Conservation (phyloP, 2,329 filamentous ascomycete genomes). For the Penicillium sp. region DNA sequence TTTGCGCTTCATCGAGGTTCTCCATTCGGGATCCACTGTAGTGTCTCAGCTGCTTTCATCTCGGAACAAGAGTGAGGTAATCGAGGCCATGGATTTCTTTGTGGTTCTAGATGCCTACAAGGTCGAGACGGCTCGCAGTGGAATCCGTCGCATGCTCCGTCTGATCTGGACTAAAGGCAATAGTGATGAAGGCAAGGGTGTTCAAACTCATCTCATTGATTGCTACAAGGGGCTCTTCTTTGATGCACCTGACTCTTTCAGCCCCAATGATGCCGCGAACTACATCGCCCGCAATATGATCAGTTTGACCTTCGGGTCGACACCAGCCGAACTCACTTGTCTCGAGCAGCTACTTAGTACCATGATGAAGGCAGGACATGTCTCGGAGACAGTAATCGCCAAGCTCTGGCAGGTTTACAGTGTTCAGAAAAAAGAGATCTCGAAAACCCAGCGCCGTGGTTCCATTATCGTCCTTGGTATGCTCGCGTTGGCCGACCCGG, state of each 20-base stretch:
- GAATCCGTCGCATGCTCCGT: conserved; percentile 92
- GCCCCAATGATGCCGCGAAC: conserved; percentile 84
- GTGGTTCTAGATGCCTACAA: conserved; percentile 95
- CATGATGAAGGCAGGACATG: conserved; percentile 93
- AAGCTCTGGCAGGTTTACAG: conserved; percentile 99
- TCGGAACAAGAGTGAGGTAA: conserved; percentile 96
- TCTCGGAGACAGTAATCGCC: conserved; percentile 80
- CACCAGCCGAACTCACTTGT: conserved; percentile 90
- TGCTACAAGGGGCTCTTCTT: conserved; percentile 97
- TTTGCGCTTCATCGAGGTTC: conserved; percentile 85
- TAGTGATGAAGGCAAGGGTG: conserved; percentile 97
- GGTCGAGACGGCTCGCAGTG: conserved; percentile 86
- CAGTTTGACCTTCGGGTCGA: conserved; percentile 92
- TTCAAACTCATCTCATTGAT: conserved; percentile 94
- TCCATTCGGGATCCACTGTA: conserved; percentile 77
- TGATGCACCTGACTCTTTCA: conserved; percentile 86
- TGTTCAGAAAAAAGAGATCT: conserved; percentile 90
- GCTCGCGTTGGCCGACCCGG: conserved; percentile 87
- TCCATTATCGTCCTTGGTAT: conserved; percentile 96
- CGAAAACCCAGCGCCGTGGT: conserved; percentile 82
- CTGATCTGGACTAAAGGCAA: conserved; percentile 99
- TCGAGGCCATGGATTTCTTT: conserved; percentile 99
- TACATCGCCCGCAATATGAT: conserved; percentile 99
- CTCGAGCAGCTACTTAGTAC: conserved; percentile 91
- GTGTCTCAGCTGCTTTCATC: conserved; percentile 88